Conservation (phyloP, 140 eudicot genomes). For the Flaveria floridana region DNA sequence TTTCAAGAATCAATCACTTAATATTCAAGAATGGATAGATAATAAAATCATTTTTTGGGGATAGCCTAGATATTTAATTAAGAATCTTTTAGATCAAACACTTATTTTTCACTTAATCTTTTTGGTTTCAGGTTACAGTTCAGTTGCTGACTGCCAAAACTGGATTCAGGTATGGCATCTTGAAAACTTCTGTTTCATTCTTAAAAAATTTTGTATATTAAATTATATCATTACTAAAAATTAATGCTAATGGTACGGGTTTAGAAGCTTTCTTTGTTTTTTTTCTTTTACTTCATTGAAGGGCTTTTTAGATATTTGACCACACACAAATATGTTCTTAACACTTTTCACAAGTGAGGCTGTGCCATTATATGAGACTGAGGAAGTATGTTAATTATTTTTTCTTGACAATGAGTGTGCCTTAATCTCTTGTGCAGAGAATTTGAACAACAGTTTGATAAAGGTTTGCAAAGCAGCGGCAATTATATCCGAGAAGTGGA, state of each 20-base stretch:
- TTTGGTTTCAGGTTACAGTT: slow-evolving; percentile 72
- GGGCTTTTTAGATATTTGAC: slow-evolving; percentile 1
- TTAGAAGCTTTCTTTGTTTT: not conserved
- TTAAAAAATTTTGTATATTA: not conserved
- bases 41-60: slow-evolving; percentile 7
- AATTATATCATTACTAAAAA: not conserved
- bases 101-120: slow-evolving; percentile 23
- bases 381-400: not conserved
- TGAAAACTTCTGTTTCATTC: not conserved
- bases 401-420: not conserved
- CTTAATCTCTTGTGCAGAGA: slow-evolving; percentile 47
- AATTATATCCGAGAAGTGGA: slow-evolving; percentile 48
- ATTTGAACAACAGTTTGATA: slow-evolving; percentile 95
- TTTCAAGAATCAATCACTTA: not conserved
- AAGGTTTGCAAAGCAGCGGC: slow-evolving; percentile 57
- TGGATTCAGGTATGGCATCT: slow-evolving; percentile 69
- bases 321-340: slow-evolving; percentile 1
- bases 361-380: not conserved
- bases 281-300: slow-evolving; percentile 10
- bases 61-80: not conserved
- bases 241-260: slow-evolving; percentile 8
- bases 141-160: slow-evolving; percentile 94
- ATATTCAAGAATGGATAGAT: not conserved
- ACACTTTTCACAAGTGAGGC: not conserved
- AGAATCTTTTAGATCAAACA: not conserved